Conservation (phyloP, 805 yeast species). For the Wickerhamiella cacticola region DNA sequence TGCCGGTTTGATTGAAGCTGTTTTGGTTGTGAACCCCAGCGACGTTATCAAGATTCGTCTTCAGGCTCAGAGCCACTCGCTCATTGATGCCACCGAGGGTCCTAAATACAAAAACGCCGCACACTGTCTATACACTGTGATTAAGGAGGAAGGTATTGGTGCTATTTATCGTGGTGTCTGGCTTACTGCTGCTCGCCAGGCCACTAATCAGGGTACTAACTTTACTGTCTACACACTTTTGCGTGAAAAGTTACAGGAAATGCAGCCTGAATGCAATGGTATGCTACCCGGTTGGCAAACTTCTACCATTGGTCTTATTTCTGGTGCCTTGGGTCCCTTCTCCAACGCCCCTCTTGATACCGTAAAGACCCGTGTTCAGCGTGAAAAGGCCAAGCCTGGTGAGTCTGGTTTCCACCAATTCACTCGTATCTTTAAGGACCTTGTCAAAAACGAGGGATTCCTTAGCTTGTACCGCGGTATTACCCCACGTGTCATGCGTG, state of each 20-base stretch:
- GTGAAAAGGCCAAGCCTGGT: conserved; percentile 53
- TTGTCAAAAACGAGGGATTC: conserved; percentile 80
- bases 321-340: conserved; percentile 97
- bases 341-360: conserved; percentile 97
- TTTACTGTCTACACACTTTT: conserved; percentile 87
- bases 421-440: conserved; percentile 62
- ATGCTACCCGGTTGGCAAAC: conserved; percentile 89
- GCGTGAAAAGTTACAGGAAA: conserved; percentile 53
- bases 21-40: conserved; percentile 89
- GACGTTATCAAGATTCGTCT: conserved; percentile 93
- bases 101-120: conserved; percentile 89
- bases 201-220: conserved; percentile 96
- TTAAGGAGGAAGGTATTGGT: conserved; percentile 80
- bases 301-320: conserved; percentile 73
- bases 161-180: conserved; percentile 91
- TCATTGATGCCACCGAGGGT: conserved; percentile 64
- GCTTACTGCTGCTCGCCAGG: conserved; percentile 94
- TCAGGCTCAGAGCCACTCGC: conserved; percentile 88
- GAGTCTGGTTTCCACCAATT: conserved; percentile 70
- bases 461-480: conserved; percentile 90
- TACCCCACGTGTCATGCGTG: conserved; percentile 97
- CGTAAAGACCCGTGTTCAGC: conserved; percentile 91
- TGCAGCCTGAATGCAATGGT: conserved; percentile 40
- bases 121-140: conserved; percentile 74
- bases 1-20: conserved; percentile 95